Conservation (phyloP, 2,329 filamentous ascomycete species). For the Salinomyces thailandicus region DNA sequence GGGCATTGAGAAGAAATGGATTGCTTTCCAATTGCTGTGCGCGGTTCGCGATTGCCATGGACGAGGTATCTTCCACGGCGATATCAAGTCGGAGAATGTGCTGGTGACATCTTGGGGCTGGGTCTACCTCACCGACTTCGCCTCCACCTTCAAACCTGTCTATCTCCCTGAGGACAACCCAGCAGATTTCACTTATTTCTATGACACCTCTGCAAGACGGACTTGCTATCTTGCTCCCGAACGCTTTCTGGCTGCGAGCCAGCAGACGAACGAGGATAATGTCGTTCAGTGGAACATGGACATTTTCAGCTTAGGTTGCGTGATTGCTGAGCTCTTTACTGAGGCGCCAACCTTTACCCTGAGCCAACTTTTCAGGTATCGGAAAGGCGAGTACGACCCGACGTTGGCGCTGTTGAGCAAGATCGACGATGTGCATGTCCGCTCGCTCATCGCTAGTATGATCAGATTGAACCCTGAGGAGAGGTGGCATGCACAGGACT, state of each 20-base stretch:
- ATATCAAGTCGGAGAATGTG: constrained; percentile 97
- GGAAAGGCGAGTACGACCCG: constrained; percentile 84
- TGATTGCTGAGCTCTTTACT: constrained; percentile 91
- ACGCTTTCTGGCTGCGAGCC: constrained; percentile 63
- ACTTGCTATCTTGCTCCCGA: constrained; percentile 96
- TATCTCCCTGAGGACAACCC: constrained; percentile 93
- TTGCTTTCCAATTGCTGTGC: constrained; percentile 89
- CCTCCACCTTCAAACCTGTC: constrained; percentile 86
- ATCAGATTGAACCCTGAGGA: constrained; percentile 88
- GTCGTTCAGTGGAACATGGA: constrained; percentile 78
- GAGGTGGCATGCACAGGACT: constrained; percentile 86
- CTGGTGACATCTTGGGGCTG: constrained; percentile 99
- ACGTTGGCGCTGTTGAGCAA: constrained; percentile 68
- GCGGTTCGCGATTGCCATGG: constrained; percentile 85
- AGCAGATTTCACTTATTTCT: constrained; percentile 95
- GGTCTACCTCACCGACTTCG: constrained; percentile 97
- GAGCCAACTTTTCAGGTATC: constrained; percentile 90
- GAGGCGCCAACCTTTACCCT: constrained; percentile 96
- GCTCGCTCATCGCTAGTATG: constrained; percentile 89
- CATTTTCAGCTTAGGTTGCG: constrained; percentile 91
- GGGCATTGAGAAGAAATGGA: constrained; percentile 97
- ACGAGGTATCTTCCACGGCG: constrained; percentile 83
- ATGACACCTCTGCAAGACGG: constrained; percentile 80
- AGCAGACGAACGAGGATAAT: constrained; percentile 41
- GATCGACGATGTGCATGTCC: constrained; percentile 77